Percentiles rank a stretch among this genome's conserved stretches.
Conservation (phyloP, 805 yeast genomes). For the Helenozyma rhizophorensis region DNA sequence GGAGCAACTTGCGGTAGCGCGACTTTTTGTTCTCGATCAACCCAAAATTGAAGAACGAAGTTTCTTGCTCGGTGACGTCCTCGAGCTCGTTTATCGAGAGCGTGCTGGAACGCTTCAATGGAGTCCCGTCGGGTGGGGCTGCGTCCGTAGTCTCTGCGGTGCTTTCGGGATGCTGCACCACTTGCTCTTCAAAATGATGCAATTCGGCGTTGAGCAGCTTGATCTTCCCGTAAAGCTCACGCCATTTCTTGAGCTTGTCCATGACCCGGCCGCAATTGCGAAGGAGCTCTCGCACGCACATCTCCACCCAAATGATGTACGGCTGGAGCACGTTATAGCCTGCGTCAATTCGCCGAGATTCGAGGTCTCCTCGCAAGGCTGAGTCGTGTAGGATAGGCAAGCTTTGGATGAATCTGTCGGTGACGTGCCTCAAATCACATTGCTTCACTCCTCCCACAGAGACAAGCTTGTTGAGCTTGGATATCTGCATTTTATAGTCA, state of each 20-base stretch:
- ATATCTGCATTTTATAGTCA: constrained; percentile 22
- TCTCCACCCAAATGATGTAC: constrained; percentile 22
- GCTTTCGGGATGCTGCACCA: not conserved
- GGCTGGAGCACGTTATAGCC: constrained; percentile 4
- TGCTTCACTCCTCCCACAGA: constrained; percentile 30
- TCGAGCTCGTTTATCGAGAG: constrained; percentile 7
- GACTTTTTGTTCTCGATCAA: constrained; percentile 52
- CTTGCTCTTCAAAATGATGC: constrained; percentile 22
- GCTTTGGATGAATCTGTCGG: constrained; percentile 13
- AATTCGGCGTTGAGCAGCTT: constrained; percentile 26
- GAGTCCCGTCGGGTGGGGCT: not conserved
- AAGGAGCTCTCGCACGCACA: constrained; percentile 20
- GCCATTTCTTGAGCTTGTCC: constrained; percentile 29
- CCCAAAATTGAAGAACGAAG: constrained; percentile 31
- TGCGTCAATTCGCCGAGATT: constrained; percentile 3
- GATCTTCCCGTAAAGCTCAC: constrained; percentile 23
- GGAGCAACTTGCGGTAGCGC: constrained; percentile 41
- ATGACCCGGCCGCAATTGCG: constrained; percentile 19
- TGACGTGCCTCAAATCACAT: constrained; percentile 24
- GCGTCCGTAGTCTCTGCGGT: no score
- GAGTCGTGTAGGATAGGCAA: no score
- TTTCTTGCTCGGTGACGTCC: constrained; percentile 5
- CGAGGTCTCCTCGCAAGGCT: no score
- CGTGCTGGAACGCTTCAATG: constrained; percentile 1
- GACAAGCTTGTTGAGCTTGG: constrained; percentile 33